Base-by-base conservation (phyloP, 78 protist species). In the Dictyostelium brefeldianum region DNA sequence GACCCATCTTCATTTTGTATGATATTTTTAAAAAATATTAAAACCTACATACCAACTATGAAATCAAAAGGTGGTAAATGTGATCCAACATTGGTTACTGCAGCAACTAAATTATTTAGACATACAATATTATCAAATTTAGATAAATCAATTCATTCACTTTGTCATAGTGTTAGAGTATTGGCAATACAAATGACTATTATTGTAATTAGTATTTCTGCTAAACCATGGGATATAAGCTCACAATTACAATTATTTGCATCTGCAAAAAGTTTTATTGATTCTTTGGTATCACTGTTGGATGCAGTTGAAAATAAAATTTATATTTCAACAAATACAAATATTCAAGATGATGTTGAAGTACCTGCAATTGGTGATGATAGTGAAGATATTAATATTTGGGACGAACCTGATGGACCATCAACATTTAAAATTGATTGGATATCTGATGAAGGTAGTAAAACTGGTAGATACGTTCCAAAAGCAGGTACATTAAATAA, bases 401-500 rank as follows among this genome's bases (percentile, higher is more conserved):
- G 93, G 93, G n/a, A 47, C 11, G 93, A 87, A 18, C 46, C 59
- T 5, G 81, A 87, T 62, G 27, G 56, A n/a, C 70, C 89, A 25
- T 22, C 46, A 3, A 87, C 62, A 17, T 64, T 87, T 25, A 83
- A 83, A 36, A 10, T 18, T 10, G 93, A 78, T 25, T 87, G 93
- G 93, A 64, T 77, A n/a, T 64, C 78, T 20, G 93, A 87, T 50
- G 93, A 87, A n/a, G 93, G 93, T 11, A 43, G 54, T 22, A 87
- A 87, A 81, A 87, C 93, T 5, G 93, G 93, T n/a, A 29, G 84
- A 36, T 77, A 78, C 10, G 84, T 87, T 11, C 93, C 93, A 14
- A 91, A 81, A 43, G 90, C 96, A 29, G 96, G 93, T 22, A 81
- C 95, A 1, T 31, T 94, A 3, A 94, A 94, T 89, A 94, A 87